Conservation (phyloP, 352 stramenopile genomes). For the Globisporangium middletonii region DNA sequence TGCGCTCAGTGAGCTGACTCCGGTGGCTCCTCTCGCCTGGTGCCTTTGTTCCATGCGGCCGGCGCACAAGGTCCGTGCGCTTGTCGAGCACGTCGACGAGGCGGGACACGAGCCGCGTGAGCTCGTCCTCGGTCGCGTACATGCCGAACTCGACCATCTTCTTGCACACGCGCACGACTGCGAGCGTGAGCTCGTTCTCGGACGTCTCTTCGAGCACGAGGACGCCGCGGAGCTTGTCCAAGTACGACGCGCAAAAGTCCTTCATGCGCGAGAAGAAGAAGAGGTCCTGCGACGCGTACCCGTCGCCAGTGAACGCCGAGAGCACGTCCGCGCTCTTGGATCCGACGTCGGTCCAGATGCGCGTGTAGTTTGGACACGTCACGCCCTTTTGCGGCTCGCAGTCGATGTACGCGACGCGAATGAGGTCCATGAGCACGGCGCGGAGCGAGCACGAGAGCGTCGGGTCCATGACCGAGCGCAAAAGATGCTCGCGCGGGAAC, state of each 20-base stretch:
- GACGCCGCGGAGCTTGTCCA: constrained; percentile 30
- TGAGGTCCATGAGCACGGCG: constrained; percentile 55
- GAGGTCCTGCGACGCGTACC: constrained; percentile 33
- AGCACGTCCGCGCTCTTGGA: constrained; percentile 23
- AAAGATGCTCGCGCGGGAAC: constrained; percentile 51
- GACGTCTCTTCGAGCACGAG: constrained; percentile 50
- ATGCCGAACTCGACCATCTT: constrained; percentile 71
- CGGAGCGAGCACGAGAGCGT: constrained; percentile 48
- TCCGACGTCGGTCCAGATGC: constrained; percentile 57
- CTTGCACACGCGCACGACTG: constrained; percentile 40
- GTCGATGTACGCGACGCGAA: constrained; percentile 63
- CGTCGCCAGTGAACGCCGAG: constrained; percentile 18
- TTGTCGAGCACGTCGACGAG: constrained; percentile 38
- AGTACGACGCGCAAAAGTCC: constrained; percentile 36
- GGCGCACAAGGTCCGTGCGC: constrained; percentile 31
- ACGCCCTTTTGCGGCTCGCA: constrained; percentile 60
- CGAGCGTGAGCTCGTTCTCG: constrained; percentile 56
- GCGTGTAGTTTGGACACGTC: constrained; percentile 58
- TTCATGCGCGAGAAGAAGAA: constrained; percentile 49
- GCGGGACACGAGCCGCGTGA: constrained; percentile 20
- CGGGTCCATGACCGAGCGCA: constrained; percentile 40
- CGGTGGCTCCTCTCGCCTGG: constrained; percentile 1
- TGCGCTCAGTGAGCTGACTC: not conserved
- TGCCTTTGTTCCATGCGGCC: not conserved
- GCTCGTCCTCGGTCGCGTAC: constrained; percentile 38